These are phyloP conservation scores for Physcomitrium patens DNA, from an alignment of 225 moss, liverwort and hornwort genomes.

Conservation along the genomic window DNA sequence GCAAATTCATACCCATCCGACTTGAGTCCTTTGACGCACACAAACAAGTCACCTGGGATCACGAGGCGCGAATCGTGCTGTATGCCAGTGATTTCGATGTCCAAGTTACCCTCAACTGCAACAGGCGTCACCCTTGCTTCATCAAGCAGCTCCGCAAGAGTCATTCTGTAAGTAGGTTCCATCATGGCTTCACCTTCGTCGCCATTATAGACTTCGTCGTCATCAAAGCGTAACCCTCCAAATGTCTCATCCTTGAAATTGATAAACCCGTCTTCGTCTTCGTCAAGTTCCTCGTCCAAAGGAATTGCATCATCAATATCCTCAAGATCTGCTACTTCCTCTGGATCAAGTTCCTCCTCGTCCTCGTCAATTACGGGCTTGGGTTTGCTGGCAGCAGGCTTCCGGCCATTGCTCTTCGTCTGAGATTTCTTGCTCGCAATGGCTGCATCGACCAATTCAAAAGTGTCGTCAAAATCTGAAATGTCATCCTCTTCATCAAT, in stretches of 20 bases:
- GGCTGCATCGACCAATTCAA: slow-evolving; percentile 47
- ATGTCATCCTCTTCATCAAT: slow-evolving; percentile 30
- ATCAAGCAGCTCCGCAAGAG: slow-evolving; percentile 86
- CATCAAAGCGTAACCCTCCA: slow-evolving; percentile 58
- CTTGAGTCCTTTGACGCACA: slow-evolving; percentile 72
- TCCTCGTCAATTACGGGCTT: slow-evolving; percentile 36
- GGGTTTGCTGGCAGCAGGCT: background rate
- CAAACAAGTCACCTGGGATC: slow-evolving; percentile 84
- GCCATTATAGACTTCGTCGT: slow-evolving; percentile 51
- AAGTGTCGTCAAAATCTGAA: slow-evolving; percentile 46
- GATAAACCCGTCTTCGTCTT: slow-evolving; percentile 50
- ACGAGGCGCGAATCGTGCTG: slow-evolving; percentile 86
- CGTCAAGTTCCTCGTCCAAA: slow-evolving; percentile 45
- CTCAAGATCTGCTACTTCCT: slow-evolving; percentile 42
- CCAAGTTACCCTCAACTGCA: slow-evolving; percentile 84
- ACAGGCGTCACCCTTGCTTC: slow-evolving; percentile 86
- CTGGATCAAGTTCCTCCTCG: slow-evolving; percentile 44
- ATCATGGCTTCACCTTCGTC: slow-evolving; percentile 59
- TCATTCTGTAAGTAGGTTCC: slow-evolving; percentile 72
- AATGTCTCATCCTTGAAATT: slow-evolving; percentile 52
- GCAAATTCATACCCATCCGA: slow-evolving; percentile 75
- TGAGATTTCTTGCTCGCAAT: slow-evolving; percentile 43
- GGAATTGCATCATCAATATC: slow-evolving; percentile 44
- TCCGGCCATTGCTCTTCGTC: slow-evolving; percentile 21
- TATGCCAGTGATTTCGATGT: slow-evolving; percentile 82